Percentiles rank a stretch among this genome's conserved stretches.
Evolutionary conservation across 106 monocot species (phyloP).

Genomic region (Dactylorhiza incarnata): DNA sequence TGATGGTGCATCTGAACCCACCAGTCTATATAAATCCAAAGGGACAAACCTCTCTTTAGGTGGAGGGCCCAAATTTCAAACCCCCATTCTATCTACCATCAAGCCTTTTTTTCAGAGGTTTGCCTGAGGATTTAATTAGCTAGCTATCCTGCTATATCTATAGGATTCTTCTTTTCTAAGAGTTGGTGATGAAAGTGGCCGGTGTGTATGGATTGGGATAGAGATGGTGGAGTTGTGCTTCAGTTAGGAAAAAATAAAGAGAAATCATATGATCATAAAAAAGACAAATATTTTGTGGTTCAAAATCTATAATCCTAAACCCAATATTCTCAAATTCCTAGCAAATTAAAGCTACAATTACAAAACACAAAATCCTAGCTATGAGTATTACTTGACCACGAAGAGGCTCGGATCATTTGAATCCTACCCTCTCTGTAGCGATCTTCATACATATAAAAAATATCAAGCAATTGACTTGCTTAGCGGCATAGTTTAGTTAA

Average conservation of each 20-base stretch:
- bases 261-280: no score
- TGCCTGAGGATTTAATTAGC: neutral
- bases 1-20: neutral
- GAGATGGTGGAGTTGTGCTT: no score
- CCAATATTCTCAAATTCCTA: no score
- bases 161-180: neutral
- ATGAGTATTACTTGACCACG: no score
- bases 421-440: no score
- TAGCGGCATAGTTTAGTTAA: neutral
- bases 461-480: neutral
- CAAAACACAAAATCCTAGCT: no score
- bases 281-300: neutral
- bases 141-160: neutral
- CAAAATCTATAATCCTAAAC: neutral
- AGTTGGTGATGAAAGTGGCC: neutral
- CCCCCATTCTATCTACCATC: neutral
- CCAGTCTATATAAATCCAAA: neutral
- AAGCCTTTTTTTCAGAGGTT: neutral
- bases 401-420: no score
- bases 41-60: neutral
- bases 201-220: neutral
- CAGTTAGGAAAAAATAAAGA: no score
- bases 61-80: neutral
- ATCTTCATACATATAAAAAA: no score
- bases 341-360: no score